Evolutionary conservation across 2,329 filamentous ascomycete species (phyloP).

Genomic region (Penicillium crustosum): DNA sequence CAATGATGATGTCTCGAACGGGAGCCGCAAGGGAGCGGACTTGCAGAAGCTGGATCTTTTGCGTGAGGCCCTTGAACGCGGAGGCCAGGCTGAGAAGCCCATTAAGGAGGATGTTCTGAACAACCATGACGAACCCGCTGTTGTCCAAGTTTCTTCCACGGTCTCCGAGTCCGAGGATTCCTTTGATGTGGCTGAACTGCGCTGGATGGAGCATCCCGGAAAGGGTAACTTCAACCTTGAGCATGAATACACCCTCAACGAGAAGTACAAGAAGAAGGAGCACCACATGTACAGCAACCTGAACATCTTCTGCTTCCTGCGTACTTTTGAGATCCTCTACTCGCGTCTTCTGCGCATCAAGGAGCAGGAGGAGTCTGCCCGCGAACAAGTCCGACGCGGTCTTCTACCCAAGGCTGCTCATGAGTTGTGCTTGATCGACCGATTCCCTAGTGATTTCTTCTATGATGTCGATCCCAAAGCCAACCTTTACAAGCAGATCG

Average conservation of each 20-base stretch:
- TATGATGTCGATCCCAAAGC: constrained; percentile 61
- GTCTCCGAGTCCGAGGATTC: constrained; percentile 55
- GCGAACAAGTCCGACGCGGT: constrained; percentile 70
- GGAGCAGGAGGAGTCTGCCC: constrained; percentile 70
- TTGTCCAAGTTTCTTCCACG: constrained; percentile 52
- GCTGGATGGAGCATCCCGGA: constrained; percentile 62
- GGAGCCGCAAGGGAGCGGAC: constrained; percentile 61
- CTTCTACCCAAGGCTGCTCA: constrained; percentile 76
- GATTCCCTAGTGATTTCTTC: constrained; percentile 74
- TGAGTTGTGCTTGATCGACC: constrained; percentile 79
- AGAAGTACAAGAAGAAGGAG: constrained; percentile 74
- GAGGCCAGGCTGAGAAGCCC: constrained; percentile 62
- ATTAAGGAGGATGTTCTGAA: constrained; percentile 76
- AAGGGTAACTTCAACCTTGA: constrained; percentile 58
- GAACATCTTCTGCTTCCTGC: constrained; percentile 91
- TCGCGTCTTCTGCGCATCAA: constrained; percentile 81
- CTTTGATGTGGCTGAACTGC: constrained; percentile 51
- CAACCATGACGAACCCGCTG: constrained; percentile 87
- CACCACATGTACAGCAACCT: constrained; percentile 92
- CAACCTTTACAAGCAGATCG: constrained; percentile 80
- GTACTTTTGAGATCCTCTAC: constrained; percentile 89
- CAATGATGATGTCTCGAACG: constrained; percentile 71
- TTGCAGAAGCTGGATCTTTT: constrained; percentile 75
- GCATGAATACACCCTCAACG: constrained; percentile 70
- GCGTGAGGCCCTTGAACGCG: constrained; percentile 78